phyloP scores from a whole-genome alignment of 768 basidiomycete species.

The Rhizopogon sp. region DNA sequence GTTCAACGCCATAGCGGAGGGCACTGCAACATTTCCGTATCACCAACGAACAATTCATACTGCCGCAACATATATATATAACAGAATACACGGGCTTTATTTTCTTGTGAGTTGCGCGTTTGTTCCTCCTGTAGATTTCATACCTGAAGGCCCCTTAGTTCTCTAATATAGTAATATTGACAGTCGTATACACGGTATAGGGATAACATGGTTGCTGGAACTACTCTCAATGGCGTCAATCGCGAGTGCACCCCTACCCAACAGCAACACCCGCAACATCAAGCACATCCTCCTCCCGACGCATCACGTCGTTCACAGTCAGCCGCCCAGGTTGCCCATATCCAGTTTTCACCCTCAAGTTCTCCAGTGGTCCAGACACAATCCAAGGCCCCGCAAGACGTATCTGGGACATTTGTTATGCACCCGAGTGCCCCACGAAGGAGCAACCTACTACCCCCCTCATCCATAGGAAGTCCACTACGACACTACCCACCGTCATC shows the following conservation, averaged over 20 bases:
- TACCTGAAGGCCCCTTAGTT: background rate
- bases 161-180: background rate
- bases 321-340: conserved; percentile 3
- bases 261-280: background rate
- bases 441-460: conserved; percentile 2
- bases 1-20: background rate
- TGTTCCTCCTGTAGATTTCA: background rate
- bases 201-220: background rate
- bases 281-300: background rate
- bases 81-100: background rate
- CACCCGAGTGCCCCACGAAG: background rate
- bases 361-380: background rate
- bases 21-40: background rate
- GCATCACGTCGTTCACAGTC: background rate
- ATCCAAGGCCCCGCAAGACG: background rate
- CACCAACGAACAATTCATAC: background rate
- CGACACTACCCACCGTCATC: conserved; percentile 23
- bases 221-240: background rate
- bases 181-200: background rate
- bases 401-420: background rate
- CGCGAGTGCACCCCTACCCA: background rate
- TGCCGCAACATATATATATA: background rate
- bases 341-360: background rate
- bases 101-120: background rate
- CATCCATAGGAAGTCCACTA: conserved; percentile 18